Conservation (phyloP, 257 asterid species). For the Solanum sitiens region DNA sequence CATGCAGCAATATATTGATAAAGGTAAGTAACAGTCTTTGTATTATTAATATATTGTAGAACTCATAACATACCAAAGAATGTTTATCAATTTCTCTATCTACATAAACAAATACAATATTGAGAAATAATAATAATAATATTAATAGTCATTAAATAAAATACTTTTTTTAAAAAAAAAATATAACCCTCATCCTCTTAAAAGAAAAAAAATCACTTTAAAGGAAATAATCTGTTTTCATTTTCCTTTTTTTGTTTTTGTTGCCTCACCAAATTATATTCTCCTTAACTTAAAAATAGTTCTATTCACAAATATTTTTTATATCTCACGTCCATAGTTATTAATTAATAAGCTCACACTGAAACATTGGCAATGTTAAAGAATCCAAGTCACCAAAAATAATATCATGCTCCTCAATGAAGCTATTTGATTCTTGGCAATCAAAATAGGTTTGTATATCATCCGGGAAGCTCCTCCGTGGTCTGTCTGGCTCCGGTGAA, state of each 20-base stretch:
- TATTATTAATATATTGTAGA: not conserved
- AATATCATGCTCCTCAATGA: conserved; percentile 50
- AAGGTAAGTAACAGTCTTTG: not conserved
- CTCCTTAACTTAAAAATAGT: not conserved
- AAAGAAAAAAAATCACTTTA: not conserved
- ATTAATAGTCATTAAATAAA: not conserved
- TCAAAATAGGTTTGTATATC: conserved; percentile 90
- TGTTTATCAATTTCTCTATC: not conserved
- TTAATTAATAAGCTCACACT: conserved; percentile 36
- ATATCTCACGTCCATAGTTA: not conserved
- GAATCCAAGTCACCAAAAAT: conserved; percentile 50
- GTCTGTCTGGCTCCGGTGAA: conserved; percentile 26
- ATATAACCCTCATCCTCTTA: not conserved
- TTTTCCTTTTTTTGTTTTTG: not conserved
- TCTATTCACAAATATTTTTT: not conserved
- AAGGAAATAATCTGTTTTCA: not conserved
- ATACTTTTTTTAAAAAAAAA: not conserved
- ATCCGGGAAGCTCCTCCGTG: conserved; percentile 73
- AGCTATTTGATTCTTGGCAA: conserved; percentile 55
- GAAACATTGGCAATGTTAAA: conserved; percentile 46
- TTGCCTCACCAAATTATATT: not conserved
- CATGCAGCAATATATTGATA: not conserved
- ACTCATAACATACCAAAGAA: not conserved
- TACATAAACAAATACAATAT: conserved; percentile 2
- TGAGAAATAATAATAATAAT: not conserved